Conservation (phyloP, 148 eudicot genomes). For the Camellia granthamiana region DNA sequence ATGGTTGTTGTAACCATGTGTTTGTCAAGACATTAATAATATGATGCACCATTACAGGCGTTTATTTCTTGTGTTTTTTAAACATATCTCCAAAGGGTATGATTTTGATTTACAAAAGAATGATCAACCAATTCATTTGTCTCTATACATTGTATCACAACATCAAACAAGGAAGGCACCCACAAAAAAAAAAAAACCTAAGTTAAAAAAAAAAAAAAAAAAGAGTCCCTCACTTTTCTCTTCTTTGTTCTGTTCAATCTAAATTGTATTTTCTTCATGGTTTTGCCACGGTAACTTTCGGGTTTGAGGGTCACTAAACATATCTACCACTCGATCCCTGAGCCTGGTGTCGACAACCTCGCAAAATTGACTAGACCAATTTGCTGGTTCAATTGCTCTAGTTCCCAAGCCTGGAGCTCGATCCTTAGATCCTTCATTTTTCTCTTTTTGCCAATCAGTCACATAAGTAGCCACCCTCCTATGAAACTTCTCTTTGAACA, state of each 20-base stretch:
- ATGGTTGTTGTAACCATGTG: background rate
- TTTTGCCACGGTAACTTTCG: slow-evolving; percentile 40
- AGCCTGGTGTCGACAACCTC: slow-evolving; percentile 42
- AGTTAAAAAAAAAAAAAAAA: background rate
- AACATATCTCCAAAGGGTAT: no score
- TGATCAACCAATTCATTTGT: background rate
- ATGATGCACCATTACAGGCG: background rate
- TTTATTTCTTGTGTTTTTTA: no score
- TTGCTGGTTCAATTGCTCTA: slow-evolving; percentile 34
- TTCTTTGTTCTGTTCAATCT: background rate
- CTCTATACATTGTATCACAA: background rate
- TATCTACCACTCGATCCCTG: slow-evolving; percentile 23
- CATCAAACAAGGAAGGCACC: background rate
- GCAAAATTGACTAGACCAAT: slow-evolving; percentile 52
- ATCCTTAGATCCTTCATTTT: slow-evolving; percentile 44
- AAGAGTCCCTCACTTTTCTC: background rate
- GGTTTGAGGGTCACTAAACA: slow-evolving; percentile 24
- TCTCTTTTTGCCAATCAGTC: slow-evolving; percentile 37
- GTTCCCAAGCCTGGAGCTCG: slow-evolving; percentile 63
- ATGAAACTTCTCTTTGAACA: slow-evolving; percentile 42
- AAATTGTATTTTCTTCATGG: background rate
- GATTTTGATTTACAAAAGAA: no score
- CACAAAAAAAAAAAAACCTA: background rate
- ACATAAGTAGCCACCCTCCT: slow-evolving; percentile 46
- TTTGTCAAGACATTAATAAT: background rate